Evolutionary conservation across 345 rosid species (phyloP), one percentile per base, ranked within the genome.

Genomic region (Rhodamnia rubescens): DNA sequence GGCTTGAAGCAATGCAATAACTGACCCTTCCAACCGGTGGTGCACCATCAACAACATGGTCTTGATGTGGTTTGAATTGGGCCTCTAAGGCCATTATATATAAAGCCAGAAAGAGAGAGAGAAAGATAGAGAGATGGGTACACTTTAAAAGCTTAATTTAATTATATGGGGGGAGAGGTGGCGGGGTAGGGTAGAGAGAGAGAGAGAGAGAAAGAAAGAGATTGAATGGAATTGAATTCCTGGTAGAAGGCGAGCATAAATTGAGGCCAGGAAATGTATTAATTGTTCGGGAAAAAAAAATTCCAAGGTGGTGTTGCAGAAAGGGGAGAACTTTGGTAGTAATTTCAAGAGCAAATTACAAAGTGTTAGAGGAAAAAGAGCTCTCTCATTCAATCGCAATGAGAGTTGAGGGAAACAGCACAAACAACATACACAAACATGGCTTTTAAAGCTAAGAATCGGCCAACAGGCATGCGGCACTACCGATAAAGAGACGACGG

Each of bases 91-190:
- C 85, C 92, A 89, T 93, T 91, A 92, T 93, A 93, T 92, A 93
- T 89, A 90, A 55, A 84, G 47, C 74, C 87, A 85, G 84, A 56
- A 7, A 86, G 85, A 85, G 84, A 57, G 85, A 53, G 85, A 53
- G 85, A 69, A 57, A 82, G 51, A 59, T 74, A 74, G 53, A 44
- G 91, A 89, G 90, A 88, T 84, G 93, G 89, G 93, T 59, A 90
- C 86, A 83, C 89, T 88, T 90, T 93, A 91, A 94, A 95, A 92
- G 93, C 93, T 90, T 91, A 90, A 90, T 89, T 93, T 85, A 96
- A 96, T 94, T 91, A 89, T 91, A 89, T 82, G 93, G 92, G 90
- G 87, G 87, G 90, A 90, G 95, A 90, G 92, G 92, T 87, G 93
- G 93, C 75, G 88, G 90, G 88, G 90, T 74, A 86, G 40, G 40